phyloP scores from a whole-genome alignment of 2,329 filamentous ascomycete genomes.

The Coniochaeta pulveracea region DNA sequence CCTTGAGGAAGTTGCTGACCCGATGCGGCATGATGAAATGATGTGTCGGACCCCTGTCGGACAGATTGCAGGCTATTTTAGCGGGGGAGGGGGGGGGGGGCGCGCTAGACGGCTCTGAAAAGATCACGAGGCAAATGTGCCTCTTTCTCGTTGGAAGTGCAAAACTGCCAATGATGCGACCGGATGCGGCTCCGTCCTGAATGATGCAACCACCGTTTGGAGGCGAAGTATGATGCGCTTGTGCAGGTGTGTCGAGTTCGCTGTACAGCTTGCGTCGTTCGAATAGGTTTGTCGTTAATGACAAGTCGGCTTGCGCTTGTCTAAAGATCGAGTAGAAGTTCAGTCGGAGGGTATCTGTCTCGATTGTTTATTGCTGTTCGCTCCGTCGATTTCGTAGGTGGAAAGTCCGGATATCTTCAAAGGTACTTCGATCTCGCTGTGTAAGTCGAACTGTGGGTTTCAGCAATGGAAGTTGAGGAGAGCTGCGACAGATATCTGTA shows the following conservation, averaged over 20 bases:
- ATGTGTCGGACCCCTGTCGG: neutral
- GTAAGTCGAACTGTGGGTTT: neutral
- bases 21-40: conserved; percentile 40
- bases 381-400: too few species aligned
- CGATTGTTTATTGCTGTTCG: too few species aligned
- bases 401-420: neutral
- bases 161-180: neutral
- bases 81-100: conserved; percentile 1
- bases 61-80: neutral
- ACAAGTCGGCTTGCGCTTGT: neutral
- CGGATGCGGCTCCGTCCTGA: too few species aligned
- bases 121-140: neutral
- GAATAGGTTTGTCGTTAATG: neutral
- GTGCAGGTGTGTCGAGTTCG: neutral
- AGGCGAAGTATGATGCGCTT: too few species aligned
- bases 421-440: neutral
- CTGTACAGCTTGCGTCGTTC: neutral
- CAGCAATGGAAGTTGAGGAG: too few species aligned
- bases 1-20: conserved; percentile 45
- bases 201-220: too few species aligned
- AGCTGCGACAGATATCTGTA: neutral
- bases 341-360: too few species aligned
- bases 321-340: neutral
- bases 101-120: neutral
- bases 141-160: neutral